These are phyloP conservation scores for Triangularia verruculosa DNA, from an alignment of 2,329 filamentous ascomycete species.

Conservation along the genomic window DNA sequence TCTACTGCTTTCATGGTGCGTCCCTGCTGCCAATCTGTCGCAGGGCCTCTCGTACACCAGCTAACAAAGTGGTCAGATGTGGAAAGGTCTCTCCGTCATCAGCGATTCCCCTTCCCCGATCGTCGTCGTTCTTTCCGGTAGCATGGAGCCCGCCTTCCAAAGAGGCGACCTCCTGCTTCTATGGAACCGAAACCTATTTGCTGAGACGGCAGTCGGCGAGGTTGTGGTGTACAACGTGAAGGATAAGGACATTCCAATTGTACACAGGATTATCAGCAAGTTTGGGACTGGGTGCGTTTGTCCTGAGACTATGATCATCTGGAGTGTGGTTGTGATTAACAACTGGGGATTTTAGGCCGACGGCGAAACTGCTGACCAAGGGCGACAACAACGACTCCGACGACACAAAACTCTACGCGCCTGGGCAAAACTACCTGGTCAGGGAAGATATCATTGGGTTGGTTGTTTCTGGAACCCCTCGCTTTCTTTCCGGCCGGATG, in stretches of 20 bases:
- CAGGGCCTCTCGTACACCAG: not conserved
- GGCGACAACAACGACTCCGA: conserved; percentile 95
- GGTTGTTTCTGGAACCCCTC: not conserved
- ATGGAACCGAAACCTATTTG: conserved; percentile 67
- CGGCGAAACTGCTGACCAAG: conserved; percentile 83
- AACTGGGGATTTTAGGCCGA: conserved; percentile 38
- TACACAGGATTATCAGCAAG: conserved; percentile 83
- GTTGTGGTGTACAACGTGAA: conserved; percentile 73
- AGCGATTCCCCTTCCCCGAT: conserved; percentile 75
- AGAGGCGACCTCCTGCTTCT: conserved; percentile 72
- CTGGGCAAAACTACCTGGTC: conserved; percentile 81
- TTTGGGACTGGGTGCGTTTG: conserved; percentile 56
- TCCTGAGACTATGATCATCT: not conserved
- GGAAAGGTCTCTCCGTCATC: conserved; percentile 81
- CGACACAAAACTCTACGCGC: conserved; percentile 85
- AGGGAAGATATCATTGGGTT: conserved; percentile 87
- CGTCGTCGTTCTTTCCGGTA: conserved; percentile 80
- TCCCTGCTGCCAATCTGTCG: not conserved
- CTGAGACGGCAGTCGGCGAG: conserved; percentile 48
- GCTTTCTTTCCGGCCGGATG: not conserved
- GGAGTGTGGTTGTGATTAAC: not conserved
- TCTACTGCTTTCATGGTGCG: conserved; percentile 84
- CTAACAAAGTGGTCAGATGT: conserved; percentile 52
- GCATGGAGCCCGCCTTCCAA: conserved; percentile 81
- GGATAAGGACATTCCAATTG: conserved; percentile 96